A percentile compares a stretch with the other conserved stretches of the same genome.
Evolutionary conservation across 1,284 basidiomycete species (phyloP).

Genomic region (Phlebopus sp.): DNA sequence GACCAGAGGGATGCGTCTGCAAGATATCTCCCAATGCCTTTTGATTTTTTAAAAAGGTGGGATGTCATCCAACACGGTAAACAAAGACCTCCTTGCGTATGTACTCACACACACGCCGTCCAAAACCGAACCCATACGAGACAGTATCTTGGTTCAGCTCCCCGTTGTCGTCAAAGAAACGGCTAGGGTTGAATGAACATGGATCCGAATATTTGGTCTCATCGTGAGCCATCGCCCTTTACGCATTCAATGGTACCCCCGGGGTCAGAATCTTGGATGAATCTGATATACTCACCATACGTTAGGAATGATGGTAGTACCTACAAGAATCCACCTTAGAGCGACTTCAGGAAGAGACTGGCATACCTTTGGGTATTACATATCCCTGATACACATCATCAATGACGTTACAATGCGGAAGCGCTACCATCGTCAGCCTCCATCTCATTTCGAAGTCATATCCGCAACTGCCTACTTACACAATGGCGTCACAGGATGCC

Average conservation of each 20-base stretch:
- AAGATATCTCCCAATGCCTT: neutral
- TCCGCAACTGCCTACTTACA: too few relatives aligned
- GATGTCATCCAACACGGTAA: neutral
- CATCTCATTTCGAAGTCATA: too few relatives aligned
- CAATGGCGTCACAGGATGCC: conserved; percentile 39
- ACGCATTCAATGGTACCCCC: too few relatives aligned
- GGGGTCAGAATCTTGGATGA: too few relatives aligned
- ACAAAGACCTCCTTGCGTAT: neutral
- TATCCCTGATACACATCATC: too few relatives aligned
- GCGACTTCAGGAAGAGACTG: too few relatives aligned
- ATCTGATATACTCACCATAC: too few relatives aligned
- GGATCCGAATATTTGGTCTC: conserved; percentile 4
- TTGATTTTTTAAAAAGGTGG: neutral
- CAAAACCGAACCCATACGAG: conserved; percentile 1
- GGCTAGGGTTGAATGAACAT: neutral
- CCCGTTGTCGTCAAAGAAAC: conserved; percentile 1
- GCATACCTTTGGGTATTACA: too few relatives aligned
- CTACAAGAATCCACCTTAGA: too few relatives aligned
- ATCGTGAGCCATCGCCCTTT: conserved; percentile 3
- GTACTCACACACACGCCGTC: conserved; percentile 1
- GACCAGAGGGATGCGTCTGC: conserved; percentile 3
- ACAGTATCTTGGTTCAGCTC: conserved; percentile 2
- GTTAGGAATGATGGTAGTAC: too few relatives aligned
- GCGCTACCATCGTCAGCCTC: too few relatives aligned
- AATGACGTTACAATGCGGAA: too few relatives aligned